Percentiles rank a stretch among this genome's conserved stretches.
Evolutionary conservation across 73 alveolate genomes (phyloP).

Genomic region (Tetrahymena borealis): DNA sequence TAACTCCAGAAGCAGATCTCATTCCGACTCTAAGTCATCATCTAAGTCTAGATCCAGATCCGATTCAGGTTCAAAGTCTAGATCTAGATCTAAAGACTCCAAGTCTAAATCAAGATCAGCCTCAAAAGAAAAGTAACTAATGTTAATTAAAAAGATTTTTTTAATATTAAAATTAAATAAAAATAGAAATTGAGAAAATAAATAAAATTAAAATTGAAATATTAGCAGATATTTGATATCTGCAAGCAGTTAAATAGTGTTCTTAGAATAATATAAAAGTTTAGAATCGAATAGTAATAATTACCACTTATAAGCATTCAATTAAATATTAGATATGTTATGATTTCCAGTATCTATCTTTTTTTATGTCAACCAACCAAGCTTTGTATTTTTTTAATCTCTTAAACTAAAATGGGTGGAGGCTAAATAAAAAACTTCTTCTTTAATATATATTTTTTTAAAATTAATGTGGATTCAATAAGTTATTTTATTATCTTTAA

Average conservation of each 20-base stretch:
- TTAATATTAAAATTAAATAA: neutral
- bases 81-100: neutral
- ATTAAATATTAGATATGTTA: neutral
- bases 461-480: no score
- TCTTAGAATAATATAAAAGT: neutral
- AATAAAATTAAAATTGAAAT: neutral
- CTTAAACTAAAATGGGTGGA: no score
- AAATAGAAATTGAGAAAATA: neutral
- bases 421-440: no score
- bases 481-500: no score
- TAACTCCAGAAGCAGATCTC: neutral
- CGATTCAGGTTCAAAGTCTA: neutral
- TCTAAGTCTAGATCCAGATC: neutral
- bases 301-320: no score
- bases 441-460: no score
- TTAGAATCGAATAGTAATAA: no score
- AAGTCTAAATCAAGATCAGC: neutral
- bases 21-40: neutral
- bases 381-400: no score
- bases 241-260: neutral
- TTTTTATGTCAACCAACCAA: no score
- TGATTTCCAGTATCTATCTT: neutral
- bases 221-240: neutral
- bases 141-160: neutral
- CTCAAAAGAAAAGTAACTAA: neutral